Percentiles rank a stretch among this genome's conserved stretches.
Conservation (phyloP, 805 yeast genomes). For the Spathaspora girioi region DNA sequence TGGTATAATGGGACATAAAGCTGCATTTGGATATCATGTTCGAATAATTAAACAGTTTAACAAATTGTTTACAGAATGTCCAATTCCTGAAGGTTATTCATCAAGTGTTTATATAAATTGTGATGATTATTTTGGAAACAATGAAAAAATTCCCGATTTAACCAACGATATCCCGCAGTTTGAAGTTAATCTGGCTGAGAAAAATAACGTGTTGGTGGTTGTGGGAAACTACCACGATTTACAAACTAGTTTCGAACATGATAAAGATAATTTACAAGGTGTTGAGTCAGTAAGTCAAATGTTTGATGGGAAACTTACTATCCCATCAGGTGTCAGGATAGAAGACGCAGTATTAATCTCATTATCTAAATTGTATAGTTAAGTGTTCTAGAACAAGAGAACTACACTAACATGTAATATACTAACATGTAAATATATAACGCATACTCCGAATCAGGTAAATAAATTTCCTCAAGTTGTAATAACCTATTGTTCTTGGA, state of each 20-base stretch:
- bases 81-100: conserved; percentile 63
- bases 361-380: conserved; percentile 29
- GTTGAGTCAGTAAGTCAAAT: conserved; percentile 55
- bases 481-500: not conserved
- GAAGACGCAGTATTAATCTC: conserved; percentile 72
- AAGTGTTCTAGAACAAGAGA: not conserved
- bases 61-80: conserved; percentile 66
- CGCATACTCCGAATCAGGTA: not conserved
- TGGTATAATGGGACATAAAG: conserved; percentile 55
- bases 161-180: not conserved
- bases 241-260: conserved; percentile 48
- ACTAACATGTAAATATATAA: not conserved
- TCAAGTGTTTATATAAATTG: conserved; percentile 62
- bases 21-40: conserved; percentile 71
- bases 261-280: conserved; percentile 47
- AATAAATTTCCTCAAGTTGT: not conserved
- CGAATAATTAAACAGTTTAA: conserved; percentile 61
- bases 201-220: conserved; percentile 47
- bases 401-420: not conserved
- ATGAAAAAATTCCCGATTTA: conserved; percentile 15
- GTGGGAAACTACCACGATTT: conserved; percentile 63
- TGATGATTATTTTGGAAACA: conserved; percentile 53
- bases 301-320: conserved; percentile 59
- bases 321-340: conserved; percentile 55
- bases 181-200: conserved; percentile 8